A percentile compares a stretch with the other conserved stretches of the same genome.
Evolutionary conservation across 2,329 filamentous ascomycete genomes (phyloP).

Genomic region (Pezicula radicicola): DNA sequence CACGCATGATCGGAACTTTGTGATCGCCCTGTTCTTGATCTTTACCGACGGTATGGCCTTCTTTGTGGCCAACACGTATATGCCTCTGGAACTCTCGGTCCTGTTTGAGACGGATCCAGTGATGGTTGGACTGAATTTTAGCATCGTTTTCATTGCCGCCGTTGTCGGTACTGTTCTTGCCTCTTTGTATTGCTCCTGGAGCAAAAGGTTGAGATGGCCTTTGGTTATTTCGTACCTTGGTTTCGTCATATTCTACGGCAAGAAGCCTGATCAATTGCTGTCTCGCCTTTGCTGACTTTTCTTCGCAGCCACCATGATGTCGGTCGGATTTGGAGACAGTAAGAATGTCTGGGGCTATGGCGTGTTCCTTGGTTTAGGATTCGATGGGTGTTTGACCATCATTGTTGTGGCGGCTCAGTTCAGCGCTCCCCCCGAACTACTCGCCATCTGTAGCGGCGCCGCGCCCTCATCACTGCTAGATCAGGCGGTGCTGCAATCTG

Average conservation of each 20-base stretch:
- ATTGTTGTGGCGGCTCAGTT: too few relatives aligned
- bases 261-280: too few relatives aligned
- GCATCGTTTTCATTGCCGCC: constrained; percentile 27
- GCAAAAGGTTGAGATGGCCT: constrained; percentile 24
- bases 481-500: too few relatives aligned
- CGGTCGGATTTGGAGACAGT: too few relatives aligned
- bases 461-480: too few relatives aligned
- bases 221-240: constrained; percentile 8
- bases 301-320: too few relatives aligned
- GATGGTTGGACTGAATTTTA: constrained; percentile 29
- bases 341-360: too few relatives aligned
- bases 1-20: constrained; percentile 30
- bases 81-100: constrained; percentile 32
- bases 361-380: too few relatives aligned
- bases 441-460: too few relatives aligned
- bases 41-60: constrained; percentile 35
- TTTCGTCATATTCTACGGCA: neutral
- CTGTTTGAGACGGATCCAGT: constrained; percentile 33
- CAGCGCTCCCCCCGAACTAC: too few relatives aligned
- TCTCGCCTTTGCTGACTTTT: too few relatives aligned
- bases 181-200: constrained; percentile 15
- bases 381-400: too few relatives aligned
- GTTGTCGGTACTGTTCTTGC: constrained; percentile 28
- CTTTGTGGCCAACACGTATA: constrained; percentile 37
- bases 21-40: constrained; percentile 29